A percentile compares a stretch with the other conserved stretches of the same genome.
Evolutionary conservation across 1,284 basidiomycete genomes (phyloP).

Genomic region (Microstroma glucosiphilum): DNA sequence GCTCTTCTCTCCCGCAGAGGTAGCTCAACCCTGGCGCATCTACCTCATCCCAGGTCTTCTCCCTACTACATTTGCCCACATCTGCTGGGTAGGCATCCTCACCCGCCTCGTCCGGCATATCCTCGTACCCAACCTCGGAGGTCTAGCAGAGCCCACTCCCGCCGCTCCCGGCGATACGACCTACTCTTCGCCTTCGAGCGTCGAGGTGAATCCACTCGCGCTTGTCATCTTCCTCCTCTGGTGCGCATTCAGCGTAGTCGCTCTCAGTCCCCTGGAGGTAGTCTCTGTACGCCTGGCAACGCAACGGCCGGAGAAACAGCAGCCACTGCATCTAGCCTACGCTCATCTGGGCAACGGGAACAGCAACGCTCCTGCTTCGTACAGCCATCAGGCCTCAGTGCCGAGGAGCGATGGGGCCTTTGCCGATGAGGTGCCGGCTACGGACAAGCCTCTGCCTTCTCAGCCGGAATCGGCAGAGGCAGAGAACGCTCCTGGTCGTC

Average conservation of each 20-base stretch:
- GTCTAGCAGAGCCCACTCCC: slow-evolving; percentile 23
- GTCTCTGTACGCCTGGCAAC: slow-evolving; percentile 40
- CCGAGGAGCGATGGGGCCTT: background rate
- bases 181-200: slow-evolving; percentile 34
- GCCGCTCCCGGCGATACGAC: slow-evolving; percentile 25
- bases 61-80: slow-evolving; percentile 30
- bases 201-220: slow-evolving; percentile 30
- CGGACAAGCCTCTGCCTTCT: slow-evolving; percentile 24
- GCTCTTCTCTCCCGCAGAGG: slow-evolving; percentile 37
- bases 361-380: slow-evolving; percentile 19
- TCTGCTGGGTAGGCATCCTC: slow-evolving; percentile 35
- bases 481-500: slow-evolving; percentile 20
- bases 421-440: background rate
- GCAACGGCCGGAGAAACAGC: slow-evolving; percentile 42
- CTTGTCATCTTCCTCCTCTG: slow-evolving; percentile 36
- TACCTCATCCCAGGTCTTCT: slow-evolving; percentile 41
- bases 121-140: slow-evolving; percentile 33
- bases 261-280: slow-evolving; percentile 44
- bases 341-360: slow-evolving; percentile 19
- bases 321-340: slow-evolving; percentile 44
- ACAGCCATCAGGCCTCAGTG: slow-evolving; percentile 38
- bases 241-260: slow-evolving; percentile 29
- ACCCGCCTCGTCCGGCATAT: slow-evolving; percentile 34
- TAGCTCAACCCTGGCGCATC: slow-evolving; percentile 41
- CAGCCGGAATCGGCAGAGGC: slow-evolving; percentile 11